These are phyloP conservation scores for Backusella luteola DNA, from an alignment of 192 early-diverging fungal species.

Conservation along the genomic window DNA sequence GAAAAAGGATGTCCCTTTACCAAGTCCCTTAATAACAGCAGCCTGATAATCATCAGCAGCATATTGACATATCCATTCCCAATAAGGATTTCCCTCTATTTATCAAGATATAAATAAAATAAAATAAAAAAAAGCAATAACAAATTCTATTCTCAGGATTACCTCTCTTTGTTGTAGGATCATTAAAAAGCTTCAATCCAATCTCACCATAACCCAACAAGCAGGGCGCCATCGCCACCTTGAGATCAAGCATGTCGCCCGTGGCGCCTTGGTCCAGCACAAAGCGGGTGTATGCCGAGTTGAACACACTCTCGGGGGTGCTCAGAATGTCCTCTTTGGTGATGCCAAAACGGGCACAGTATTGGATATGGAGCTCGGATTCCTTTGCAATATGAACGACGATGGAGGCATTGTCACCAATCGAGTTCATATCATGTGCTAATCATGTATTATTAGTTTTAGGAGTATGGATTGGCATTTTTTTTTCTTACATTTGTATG, in stretches of 20 bases:
- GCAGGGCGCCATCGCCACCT: constrained; percentile 82
- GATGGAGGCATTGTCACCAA: constrained; percentile 58
- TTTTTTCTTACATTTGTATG: constrained; percentile 59
- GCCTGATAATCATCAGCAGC: constrained; percentile 63
- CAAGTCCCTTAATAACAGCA: constrained; percentile 56
- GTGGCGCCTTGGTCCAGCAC: constrained; percentile 69
- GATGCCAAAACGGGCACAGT: constrained; percentile 76
- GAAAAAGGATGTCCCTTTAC: constrained; percentile 27
- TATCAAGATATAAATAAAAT: not conserved
- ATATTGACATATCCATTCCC: constrained; percentile 79
- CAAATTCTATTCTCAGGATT: not conserved
- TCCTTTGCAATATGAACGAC: constrained; percentile 68
- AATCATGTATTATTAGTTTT: not conserved
- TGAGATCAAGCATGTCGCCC: constrained; percentile 77
- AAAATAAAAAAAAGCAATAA: not conserved
- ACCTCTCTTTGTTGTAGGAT: constrained; percentile 62
- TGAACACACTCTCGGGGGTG: constrained; percentile 71
- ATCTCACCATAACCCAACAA: constrained; percentile 84
- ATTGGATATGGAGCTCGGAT: constrained; percentile 67
- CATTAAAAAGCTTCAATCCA: constrained; percentile 57
- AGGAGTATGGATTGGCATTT: not conserved
- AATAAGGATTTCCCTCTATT: constrained; percentile 75
- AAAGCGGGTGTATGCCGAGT: constrained; percentile 83
- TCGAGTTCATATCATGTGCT: constrained; percentile 52
- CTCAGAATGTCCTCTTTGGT: constrained; percentile 58